Conservation (phyloP, 129 eudicot species). For the Flaveria brownii region DNA sequence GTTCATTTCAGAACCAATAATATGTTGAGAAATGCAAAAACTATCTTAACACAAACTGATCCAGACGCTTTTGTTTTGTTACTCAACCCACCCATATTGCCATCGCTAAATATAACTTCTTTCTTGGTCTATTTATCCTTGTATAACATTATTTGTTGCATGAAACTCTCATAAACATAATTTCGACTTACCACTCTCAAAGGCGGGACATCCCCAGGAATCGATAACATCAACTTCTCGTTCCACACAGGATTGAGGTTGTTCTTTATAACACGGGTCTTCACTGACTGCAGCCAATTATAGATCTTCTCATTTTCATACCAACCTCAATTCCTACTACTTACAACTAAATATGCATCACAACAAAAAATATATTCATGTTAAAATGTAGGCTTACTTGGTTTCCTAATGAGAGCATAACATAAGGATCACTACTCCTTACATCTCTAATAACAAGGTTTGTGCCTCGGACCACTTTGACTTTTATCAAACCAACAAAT, state of each 20-base stretch:
- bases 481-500: conserved; percentile 90
- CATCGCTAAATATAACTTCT: neutral
- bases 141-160: neutral
- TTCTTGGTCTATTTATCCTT: neutral
- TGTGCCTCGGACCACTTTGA: conserved; percentile 83
- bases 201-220: conserved; percentile 87
- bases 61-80: neutral
- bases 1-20: too few species aligned
- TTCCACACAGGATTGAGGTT: conserved; percentile 97
- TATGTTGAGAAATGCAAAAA: too few species aligned
- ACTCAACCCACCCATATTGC: neutral
- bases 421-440: conserved; percentile 90
- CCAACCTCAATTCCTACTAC: neutral
- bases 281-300: conserved; percentile 69
- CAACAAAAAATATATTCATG: neutral
- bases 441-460: conserved; percentile 84
- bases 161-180: conserved; percentile 3
- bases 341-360: neutral
- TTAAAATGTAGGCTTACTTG: conserved; percentile 50
- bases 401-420: conserved; percentile 71
- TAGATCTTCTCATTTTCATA: conserved; percentile 1
- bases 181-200: conserved; percentile 63
- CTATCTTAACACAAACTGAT: neutral
- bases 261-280: conserved; percentile 83
- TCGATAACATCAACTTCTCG: conserved; percentile 86